phyloP scores from a whole-genome alignment of 352 stramenopile species.

The Globisporangium perplexum region DNA sequence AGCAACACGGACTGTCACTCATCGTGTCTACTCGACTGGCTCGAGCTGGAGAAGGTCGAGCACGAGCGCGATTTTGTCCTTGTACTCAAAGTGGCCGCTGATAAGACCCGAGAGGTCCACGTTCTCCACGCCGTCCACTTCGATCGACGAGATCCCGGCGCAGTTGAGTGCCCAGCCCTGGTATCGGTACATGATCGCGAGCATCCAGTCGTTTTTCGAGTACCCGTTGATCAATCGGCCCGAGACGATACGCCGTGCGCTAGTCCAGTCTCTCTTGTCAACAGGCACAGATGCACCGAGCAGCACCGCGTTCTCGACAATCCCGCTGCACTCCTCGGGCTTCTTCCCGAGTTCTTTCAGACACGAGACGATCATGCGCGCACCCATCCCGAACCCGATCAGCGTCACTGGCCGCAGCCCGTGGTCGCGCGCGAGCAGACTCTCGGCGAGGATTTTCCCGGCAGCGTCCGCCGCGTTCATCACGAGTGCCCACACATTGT shows the following conservation, averaged over 20 bases:
- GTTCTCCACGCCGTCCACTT: conserved; percentile 76
- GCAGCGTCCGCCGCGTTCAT: conserved; percentile 72
- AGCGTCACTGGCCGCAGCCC: conserved; percentile 83
- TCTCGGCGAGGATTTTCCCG: conserved; percentile 66
- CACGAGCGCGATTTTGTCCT: conserved; percentile 81
- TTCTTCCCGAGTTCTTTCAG: conserved; percentile 80
- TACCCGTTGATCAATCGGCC: conserved; percentile 89
- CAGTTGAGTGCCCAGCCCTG: conserved; percentile 78
- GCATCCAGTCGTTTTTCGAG: conserved; percentile 88
- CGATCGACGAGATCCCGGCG: conserved; percentile 57
- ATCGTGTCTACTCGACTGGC: too few species aligned
- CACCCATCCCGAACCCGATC: conserved; percentile 88
- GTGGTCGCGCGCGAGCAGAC: conserved; percentile 57
- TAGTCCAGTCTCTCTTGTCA: conserved; percentile 61
- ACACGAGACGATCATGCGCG: conserved; percentile 86
- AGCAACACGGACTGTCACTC: too few species aligned
- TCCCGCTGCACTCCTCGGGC: conserved; percentile 50
- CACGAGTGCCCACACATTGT: conserved; percentile 77
- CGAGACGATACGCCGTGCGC: conserved; percentile 62
- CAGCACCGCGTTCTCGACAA: conserved; percentile 87
- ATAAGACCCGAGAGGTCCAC: conserved; percentile 76
- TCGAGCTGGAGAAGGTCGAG: conserved; percentile 73
- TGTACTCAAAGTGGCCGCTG: conserved; percentile 82
- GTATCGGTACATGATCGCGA: conserved; percentile 88
- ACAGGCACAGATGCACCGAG: conserved; percentile 74